Percentiles rank a stretch among this genome's conserved stretches.
Conservation (phyloP, 805 yeast species). For the Lipomyces anomalus region DNA sequence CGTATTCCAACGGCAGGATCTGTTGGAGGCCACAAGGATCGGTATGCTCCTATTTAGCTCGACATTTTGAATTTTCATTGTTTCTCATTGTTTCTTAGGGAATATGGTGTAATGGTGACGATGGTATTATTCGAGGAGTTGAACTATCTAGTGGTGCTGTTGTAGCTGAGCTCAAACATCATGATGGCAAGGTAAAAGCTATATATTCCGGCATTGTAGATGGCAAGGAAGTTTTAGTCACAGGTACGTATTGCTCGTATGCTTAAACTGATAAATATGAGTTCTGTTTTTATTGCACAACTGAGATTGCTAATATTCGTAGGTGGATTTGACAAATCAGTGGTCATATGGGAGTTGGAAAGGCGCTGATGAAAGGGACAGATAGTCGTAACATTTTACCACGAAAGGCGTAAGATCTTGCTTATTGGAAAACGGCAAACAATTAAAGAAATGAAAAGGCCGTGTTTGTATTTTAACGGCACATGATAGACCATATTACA, state of each 20-base stretch:
- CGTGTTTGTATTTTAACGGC: no score
- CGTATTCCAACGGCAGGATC: conserved; percentile 50
- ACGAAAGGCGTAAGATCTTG: no score
- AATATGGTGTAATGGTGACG: conserved; percentile 65
- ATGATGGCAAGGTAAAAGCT: conserved; percentile 47
- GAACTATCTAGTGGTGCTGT: conserved; percentile 42
- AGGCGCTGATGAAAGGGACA: conserved; percentile 6
- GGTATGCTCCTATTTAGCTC: neutral
- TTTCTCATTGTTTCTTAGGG: conserved; percentile 40
- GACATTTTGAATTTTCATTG: neutral
- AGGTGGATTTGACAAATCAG: conserved; percentile 43
- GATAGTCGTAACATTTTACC: no score
- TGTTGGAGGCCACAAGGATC: conserved; percentile 40
- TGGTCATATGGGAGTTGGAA: conserved; percentile 33
- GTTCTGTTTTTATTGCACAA: neutral
- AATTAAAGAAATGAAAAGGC: neutral
- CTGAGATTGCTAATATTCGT: neutral
- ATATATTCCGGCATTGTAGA: conserved; percentile 31
- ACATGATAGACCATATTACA: no score
- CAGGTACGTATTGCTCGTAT: conserved; percentile 32
- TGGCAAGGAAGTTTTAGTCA: conserved; percentile 39
- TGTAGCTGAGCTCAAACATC: conserved; percentile 34
- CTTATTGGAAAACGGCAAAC: neutral
- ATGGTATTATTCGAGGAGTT: conserved; percentile 57
- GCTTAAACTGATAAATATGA: neutral